Evolutionary conservation across 345 rosid genomes (phyloP).

Genomic region (Euphorbia peplus): DNA sequence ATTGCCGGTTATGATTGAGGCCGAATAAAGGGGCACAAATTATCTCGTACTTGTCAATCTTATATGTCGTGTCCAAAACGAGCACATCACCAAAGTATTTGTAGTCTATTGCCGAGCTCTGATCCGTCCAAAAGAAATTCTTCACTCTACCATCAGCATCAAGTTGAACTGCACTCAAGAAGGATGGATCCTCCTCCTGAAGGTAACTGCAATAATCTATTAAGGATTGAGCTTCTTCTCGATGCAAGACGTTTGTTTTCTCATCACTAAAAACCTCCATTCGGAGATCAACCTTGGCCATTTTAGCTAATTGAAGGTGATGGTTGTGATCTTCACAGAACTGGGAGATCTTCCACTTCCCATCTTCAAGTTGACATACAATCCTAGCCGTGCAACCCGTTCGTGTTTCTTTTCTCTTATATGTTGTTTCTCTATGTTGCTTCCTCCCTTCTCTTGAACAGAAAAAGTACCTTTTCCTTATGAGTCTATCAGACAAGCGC

Average conservation of each 20-base stretch:
- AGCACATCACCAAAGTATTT: neutral
- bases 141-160: slow-evolving; percentile 1
- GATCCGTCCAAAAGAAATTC: slow-evolving; percentile 16
- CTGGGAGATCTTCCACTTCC: slow-evolving; percentile 18
- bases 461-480: slow-evolving; percentile 12
- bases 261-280: too few species aligned
- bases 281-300: neutral
- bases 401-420: slow-evolving; percentile 25
- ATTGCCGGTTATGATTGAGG: too few species aligned
- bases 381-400: slow-evolving; percentile 24
- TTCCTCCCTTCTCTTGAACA: slow-evolving; percentile 23
- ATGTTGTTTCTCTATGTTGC: slow-evolving; percentile 8
- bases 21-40: too few species aligned
- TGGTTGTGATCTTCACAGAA: slow-evolving; percentile 19
- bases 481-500: neutral
- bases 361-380: slow-evolving; percentile 13
- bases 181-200: too few species aligned
- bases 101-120: neutral
- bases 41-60: too few species aligned
- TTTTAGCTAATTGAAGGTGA: slow-evolving; percentile 12
- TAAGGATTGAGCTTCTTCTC: neutral
- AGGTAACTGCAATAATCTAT: slow-evolving; percentile 1
- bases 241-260: neutral
- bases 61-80: too few species aligned
- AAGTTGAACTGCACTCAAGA: slow-evolving; percentile 7